phyloP scores from a whole-genome alignment of 805 yeast genomes.

The Lipomyces yamanashiensis region DNA sequence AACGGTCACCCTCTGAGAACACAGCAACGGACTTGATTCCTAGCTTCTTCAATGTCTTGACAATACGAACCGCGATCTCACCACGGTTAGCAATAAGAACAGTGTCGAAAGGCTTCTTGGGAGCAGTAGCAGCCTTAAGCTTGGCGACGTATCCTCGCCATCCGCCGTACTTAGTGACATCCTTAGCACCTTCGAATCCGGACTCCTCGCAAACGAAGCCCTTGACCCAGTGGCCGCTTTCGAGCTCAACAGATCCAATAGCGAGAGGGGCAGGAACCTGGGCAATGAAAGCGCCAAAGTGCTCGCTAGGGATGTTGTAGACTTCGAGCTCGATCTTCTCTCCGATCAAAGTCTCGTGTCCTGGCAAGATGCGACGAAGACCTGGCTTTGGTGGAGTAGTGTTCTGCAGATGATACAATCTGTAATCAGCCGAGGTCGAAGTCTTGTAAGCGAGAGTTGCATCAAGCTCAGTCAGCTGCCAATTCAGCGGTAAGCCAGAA shows the following conservation, averaged over 20 bases:
- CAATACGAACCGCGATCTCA: constrained; percentile 94
- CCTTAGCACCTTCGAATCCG: constrained; percentile 80
- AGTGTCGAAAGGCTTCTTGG: constrained; percentile 36
- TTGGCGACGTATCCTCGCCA: constrained; percentile 69
- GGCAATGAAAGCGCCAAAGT: constrained; percentile 79
- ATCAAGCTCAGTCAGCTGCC: constrained; percentile 87
- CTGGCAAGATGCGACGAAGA: constrained; percentile 56
- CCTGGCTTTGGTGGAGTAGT: constrained; percentile 90
- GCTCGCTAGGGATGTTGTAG: constrained; percentile 77
- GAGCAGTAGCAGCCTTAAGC: constrained; percentile 56
- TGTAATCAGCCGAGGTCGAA: constrained; percentile 71
- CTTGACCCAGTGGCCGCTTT: constrained; percentile 80
- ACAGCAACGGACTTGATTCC: constrained; percentile 82
- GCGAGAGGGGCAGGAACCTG: constrained; percentile 96
- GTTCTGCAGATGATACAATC: constrained; percentile 80
- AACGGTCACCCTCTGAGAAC: constrained; percentile 87
- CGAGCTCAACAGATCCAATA: constrained; percentile 88
- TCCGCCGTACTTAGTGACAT: constrained; percentile 86
- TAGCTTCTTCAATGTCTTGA: constrained; percentile 81
- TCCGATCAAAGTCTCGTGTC: constrained; percentile 27
- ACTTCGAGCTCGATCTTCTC: constrained; percentile 72
- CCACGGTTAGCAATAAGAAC: constrained; percentile 98
- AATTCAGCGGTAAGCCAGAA: constrained; percentile 83
- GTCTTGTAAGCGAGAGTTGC: constrained; percentile 73
- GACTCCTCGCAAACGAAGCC: constrained; percentile 93